Base-by-base conservation (phyloP, 768 basidiomycete species). In the Rossbeevera mucosa region DNA sequence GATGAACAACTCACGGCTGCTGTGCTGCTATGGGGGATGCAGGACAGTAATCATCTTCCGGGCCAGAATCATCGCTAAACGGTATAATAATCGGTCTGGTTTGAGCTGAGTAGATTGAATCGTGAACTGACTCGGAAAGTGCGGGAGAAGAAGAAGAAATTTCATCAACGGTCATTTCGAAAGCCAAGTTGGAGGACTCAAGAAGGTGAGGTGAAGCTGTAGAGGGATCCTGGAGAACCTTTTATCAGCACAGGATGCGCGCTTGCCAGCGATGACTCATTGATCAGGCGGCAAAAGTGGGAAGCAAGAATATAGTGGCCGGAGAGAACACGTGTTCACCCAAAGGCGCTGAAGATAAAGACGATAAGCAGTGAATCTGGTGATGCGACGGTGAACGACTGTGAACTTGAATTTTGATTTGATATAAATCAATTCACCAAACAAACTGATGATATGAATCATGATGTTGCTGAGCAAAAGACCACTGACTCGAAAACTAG, bases 331-430 rank as follows among this genome's bases (percentile, higher is more conserved):
- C 18, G 47, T 53, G 59, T 28, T 8, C 24, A 29, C 25, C 24
- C 18, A 43, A 51, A 47, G 52, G 38, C 52, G 60, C 56, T 41
- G 46, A 44, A 52, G 62, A 63, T 63, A 62, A 44, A 54, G 47
- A 46, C n/a, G 33, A 36, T n/a, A 9, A n/a, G 4, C n/a, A n/a
- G 8, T 36, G 33, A 8, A n/a, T n/a, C n/a, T 36, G 33, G 16
- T 31, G 31, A 14, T 14, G 29, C n/a, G n/a, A n/a, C n/a, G n/a
- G 14, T 30, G 29, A 30, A 30, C 14, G 12, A 13, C 14, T 30
- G 29, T 30, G 30, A 30, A 14, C 30, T 14, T 30, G 30, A 5
- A 30, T 14, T 30, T 14, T 30, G 5, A 14, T 30, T 2, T 30
- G n/a, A n/a, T n/a, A n/a, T n/a, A n/a, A n/a, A n/a, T n/a, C n/a